These are phyloP conservation scores for Blastobotrys muscicola DNA, from an alignment of 805 yeast genomes.

Conservation along the genomic window DNA sequence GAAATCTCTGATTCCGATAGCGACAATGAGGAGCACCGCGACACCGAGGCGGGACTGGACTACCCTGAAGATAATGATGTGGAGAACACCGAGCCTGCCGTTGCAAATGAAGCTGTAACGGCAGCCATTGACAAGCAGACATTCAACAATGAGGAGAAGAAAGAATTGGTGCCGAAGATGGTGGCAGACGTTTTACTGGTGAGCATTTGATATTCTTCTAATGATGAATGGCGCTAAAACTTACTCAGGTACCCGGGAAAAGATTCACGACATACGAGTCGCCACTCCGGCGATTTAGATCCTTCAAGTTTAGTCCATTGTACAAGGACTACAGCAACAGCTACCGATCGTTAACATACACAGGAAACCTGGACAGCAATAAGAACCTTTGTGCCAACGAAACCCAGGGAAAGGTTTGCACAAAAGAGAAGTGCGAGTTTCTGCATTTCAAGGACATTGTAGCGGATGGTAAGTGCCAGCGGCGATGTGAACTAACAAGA, in stretches of 20 bases:
- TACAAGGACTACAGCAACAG: constrained; percentile 7
- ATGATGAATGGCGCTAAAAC: neutral
- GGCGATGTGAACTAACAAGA: constrained; percentile 3
- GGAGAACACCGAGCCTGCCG: neutral
- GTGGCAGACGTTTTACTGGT: no score
- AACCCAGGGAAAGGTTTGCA: constrained; percentile 9
- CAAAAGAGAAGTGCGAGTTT: constrained; percentile 8
- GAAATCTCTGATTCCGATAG: neutral
- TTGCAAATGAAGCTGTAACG: neutral
- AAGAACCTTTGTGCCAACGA: constrained; percentile 6
- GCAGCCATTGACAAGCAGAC: neutral
- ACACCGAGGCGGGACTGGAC: neutral
- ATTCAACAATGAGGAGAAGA: neutral
- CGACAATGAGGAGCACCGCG: neutral
- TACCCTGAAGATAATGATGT: neutral
- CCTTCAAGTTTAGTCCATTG: constrained; percentile 20
- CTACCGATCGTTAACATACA: constrained; percentile 16
- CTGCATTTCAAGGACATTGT: constrained; percentile 15
- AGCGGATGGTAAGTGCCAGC: constrained; percentile 8
- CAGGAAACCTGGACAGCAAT: neutral
- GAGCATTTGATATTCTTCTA: no score
- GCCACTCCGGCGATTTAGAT: constrained; percentile 16
- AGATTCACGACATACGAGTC: constrained; percentile 12
- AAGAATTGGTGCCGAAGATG: neutral
- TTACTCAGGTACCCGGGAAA: constrained; percentile 1